Evolutionary conservation across 164 flowering plant genomes (phyloP), one percentile per base, ranked within the genome.

Genomic region (Vitis cinerea): DNA sequence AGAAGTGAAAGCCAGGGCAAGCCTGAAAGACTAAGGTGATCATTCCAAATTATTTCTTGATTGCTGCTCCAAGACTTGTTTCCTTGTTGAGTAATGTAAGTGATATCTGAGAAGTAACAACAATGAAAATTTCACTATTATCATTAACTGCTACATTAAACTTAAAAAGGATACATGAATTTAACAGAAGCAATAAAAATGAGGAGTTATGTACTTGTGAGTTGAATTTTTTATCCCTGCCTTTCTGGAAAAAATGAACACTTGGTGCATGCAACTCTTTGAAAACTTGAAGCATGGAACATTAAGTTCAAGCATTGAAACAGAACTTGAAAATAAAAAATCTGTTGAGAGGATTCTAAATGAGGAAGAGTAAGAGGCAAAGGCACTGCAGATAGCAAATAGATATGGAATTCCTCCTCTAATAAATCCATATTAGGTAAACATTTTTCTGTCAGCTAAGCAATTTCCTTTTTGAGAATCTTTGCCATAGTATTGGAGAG

Each of bases 21-120:
- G 60, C 96, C 94, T 61, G 89, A 90, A 78, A 87, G 86, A 77
- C 87, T 92, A 68, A 88, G 99, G 99, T 94, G 72, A 53, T 29
- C 19, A 14, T 64, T 63, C 50, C 47, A 37, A 37, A 37, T 37
- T 37, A 37, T 37, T 37, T 37, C 44, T 37, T 37, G 44, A 37
- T 37, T 37, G 44, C 44, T 37, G 44, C 44, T 37, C 7, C 44
- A 37, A 37, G 44, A 37, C 44, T 37, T 37, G 44, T 37, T 37
- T 37, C 44, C 44, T 37, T 37, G 44, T 37, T 37, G 44, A 6
- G 44, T 37, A 1, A 37, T 37, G 44, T 37, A 37, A 37, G 44
- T 37, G 44, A 37, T 37, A 37, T 37, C 44, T 3, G 44, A 37
- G 44, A 37, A 37, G 44, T 37, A 37, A 37, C 44, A 37, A 37